These are phyloP conservation scores for Coffea eugenioides DNA, from an alignment of 257 asterid species.

Conservation along the genomic window DNA sequence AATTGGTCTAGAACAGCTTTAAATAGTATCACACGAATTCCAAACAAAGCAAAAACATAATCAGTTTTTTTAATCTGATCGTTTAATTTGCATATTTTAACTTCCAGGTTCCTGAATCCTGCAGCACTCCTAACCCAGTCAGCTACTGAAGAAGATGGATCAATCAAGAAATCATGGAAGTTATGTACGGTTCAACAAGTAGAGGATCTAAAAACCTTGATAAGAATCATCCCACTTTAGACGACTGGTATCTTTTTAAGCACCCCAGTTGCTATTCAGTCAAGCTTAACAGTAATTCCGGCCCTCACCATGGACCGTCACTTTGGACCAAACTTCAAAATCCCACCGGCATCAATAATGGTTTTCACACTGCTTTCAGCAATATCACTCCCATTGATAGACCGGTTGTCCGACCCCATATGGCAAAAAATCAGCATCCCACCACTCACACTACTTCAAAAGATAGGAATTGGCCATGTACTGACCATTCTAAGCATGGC, in stretches of 20 bases:
- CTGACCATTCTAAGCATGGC: conserved; percentile 14
- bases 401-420: conserved; percentile 16
- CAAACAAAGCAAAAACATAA: too few species aligned
- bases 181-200: conserved; percentile 23
- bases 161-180: conserved; percentile 19
- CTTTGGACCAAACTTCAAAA: conserved; percentile 8
- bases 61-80: too few species aligned
- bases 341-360: conserved; percentile 24
- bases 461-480: conserved; percentile 27
- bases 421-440: background rate
- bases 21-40: too few species aligned
- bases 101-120: conserved; percentile 22
- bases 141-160: conserved; percentile 8
- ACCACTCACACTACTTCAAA: conserved; percentile 19
- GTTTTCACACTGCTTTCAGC: conserved; percentile 19
- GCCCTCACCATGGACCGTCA: conserved; percentile 26
- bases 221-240: conserved; percentile 23
- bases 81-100: too few species aligned
- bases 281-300: conserved; percentile 19
- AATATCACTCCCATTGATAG: conserved; percentile 8
- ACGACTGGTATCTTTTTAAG: conserved; percentile 18
- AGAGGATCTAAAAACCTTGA: conserved; percentile 27
- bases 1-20: too few species aligned
- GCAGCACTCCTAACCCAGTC: conserved; percentile 22
- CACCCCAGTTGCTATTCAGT: conserved; percentile 23